Conservation (phyloP, 768 basidiomycete species). For the Leccinum barrowsii region DNA sequence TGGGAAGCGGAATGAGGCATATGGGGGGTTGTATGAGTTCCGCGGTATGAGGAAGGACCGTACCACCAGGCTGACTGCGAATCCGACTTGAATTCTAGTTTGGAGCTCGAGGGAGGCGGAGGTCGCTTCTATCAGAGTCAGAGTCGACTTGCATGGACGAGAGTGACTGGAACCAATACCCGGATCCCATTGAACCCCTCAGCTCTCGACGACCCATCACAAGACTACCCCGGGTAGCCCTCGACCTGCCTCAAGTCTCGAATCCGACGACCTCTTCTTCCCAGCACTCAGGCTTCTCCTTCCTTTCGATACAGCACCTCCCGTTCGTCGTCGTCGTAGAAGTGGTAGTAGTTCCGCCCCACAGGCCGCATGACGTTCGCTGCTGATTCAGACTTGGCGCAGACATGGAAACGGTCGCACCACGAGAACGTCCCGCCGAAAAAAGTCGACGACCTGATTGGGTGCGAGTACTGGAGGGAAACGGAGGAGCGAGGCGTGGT, state of each 20-base stretch:
- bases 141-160: neutral
- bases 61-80: conserved; percentile 8
- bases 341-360: no score
- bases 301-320: no score
- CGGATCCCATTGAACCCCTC: conserved; percentile 16
- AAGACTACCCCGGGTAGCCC: conserved; percentile 14
- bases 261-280: no score
- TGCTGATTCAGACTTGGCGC: neutral
- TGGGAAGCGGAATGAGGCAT: conserved; percentile 9
- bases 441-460: conserved; percentile 23
- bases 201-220: neutral
- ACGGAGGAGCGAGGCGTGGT: conserved; percentile 27
- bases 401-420: neutral
- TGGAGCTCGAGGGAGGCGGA: conserved; percentile 1
- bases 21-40: neutral
- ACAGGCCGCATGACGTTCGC: neutral
- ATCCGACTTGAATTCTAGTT: conserved; percentile 9
- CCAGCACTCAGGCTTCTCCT: no score
- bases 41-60: conserved; percentile 8
- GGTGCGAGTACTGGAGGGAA: conserved; percentile 19
- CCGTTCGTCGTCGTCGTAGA: neutral
- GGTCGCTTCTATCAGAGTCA: neutral
- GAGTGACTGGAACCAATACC: conserved; percentile 1
- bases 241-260: no score
- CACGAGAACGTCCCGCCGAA: conserved; percentile 19